A percentile compares a stretch with the other conserved stretches of the same genome.
phyloP scores from a whole-genome alignment of 441 rosid species.

The Cnidoscolus chayamansa region DNA sequence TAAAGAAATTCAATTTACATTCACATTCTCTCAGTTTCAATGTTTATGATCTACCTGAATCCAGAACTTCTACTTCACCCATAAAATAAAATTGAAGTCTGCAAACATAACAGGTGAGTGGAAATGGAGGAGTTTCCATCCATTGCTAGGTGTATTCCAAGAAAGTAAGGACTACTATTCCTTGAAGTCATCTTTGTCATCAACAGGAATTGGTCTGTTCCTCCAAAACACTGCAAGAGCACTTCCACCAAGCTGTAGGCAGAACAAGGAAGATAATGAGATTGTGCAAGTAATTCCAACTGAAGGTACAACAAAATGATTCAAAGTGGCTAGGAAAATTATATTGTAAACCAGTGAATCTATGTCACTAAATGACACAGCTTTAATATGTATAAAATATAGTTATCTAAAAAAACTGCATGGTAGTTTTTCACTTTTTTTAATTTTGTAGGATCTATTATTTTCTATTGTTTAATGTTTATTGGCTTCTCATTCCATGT shows the following conservation, averaged over 20 bases:
- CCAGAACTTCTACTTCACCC: not conserved
- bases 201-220: constrained; percentile 61
- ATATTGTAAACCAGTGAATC: no score
- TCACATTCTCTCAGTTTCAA: not conserved
- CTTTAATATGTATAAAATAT: no score
- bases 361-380: no score
- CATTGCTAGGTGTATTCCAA: not conserved
- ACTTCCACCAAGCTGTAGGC: constrained; percentile 82
- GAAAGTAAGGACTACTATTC: constrained; percentile 33
- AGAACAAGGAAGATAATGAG: constrained; percentile 7
- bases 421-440: no score
- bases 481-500: not conserved
- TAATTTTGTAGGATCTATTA: no score
- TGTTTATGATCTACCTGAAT: not conserved
- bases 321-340: no score
- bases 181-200: constrained; percentile 91
- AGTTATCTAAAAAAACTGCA: no score
- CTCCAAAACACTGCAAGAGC: constrained; percentile 92
- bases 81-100: no score
- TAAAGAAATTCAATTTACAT: not conserved
- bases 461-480: no score
- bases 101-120: not conserved
- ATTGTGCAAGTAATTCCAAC: not conserved
- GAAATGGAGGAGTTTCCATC: not conserved
- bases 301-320: no score